phyloP scores from a whole-genome alignment of 2,329 filamentous ascomycete genomes.

The Pleurostoma richardsiae region DNA sequence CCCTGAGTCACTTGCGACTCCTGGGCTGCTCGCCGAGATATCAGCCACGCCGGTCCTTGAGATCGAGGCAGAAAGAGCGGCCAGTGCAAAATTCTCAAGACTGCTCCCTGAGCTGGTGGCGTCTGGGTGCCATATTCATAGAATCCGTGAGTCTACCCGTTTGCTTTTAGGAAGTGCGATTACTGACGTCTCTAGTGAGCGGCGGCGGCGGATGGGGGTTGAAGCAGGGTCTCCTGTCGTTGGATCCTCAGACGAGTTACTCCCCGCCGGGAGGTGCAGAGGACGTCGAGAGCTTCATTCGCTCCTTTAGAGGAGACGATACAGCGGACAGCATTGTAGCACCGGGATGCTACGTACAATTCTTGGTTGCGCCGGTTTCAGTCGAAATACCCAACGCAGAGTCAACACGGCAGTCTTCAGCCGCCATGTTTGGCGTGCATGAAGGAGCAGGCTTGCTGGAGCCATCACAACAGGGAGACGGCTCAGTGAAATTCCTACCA shows the following conservation, averaged over 20 bases:
- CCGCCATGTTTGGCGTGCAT: too few species aligned
- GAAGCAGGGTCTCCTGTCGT: constrained; percentile 72
- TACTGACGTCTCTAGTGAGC: constrained; percentile 46
- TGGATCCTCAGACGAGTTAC: constrained; percentile 64
- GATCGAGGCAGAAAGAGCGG: constrained; percentile 15
- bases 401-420: too few species aligned
- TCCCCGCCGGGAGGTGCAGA: constrained; percentile 38
- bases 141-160: constrained; percentile 32
- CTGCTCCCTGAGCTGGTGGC: constrained; percentile 28
- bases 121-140: constrained; percentile 39
- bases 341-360: constrained; percentile 62
- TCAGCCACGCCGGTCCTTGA: constrained; percentile 15
- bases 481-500: constrained; percentile 12
- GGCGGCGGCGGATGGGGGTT: constrained; percentile 82
- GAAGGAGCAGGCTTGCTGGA: too few species aligned
- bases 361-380: constrained; percentile 40
- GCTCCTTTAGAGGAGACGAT: constrained; percentile 34
- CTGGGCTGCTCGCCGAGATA: constrained; percentile 3
- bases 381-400: too few species aligned
- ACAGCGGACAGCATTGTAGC: constrained; percentile 50
- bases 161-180: too few species aligned
- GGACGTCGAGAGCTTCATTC: constrained; percentile 48
- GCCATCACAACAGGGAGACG: too few species aligned
- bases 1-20: constrained; percentile 28
- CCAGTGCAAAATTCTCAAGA: constrained; percentile 17